phyloP scores from a whole-genome alignment of 169 alveolate species.

The Perkinsus olseni region DNA sequence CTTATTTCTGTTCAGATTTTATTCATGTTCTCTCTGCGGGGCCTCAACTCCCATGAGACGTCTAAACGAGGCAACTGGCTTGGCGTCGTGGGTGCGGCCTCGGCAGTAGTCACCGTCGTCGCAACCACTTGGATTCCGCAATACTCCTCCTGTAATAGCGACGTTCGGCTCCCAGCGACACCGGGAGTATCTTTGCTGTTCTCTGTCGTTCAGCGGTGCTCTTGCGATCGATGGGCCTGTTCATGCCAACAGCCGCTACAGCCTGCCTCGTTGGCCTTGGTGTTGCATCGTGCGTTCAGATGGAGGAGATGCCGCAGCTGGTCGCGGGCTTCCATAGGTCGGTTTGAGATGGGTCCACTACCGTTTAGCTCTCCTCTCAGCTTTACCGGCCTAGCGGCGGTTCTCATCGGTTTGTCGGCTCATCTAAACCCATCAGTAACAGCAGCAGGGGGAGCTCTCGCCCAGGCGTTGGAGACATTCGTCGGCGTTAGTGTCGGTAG shows the following conservation, averaged over 20 bases:
- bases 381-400: slow-evolving; percentile 90
- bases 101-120: slow-evolving; percentile 43
- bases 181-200: background rate
- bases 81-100: slow-evolving; percentile 66
- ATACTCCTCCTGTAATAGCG: background rate
- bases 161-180: background rate
- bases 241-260: background rate
- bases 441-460: slow-evolving; percentile 1
- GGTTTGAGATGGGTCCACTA: background rate
- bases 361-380: slow-evolving; percentile 3
- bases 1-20: slow-evolving; percentile 35
- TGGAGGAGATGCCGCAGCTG: slow-evolving; percentile 77
- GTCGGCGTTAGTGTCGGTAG: slow-evolving; percentile 60
- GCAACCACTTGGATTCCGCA: background rate
- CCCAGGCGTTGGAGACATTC: slow-evolving; percentile 57
- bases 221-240: background rate
- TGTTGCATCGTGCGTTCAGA: slow-evolving; percentile 46
- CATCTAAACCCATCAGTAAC: slow-evolving; percentile 5
- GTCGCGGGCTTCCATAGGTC: slow-evolving; percentile 83
- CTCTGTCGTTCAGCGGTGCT: background rate
- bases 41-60: slow-evolving; percentile 61
- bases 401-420: slow-evolving; percentile 62
- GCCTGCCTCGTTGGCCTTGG: background rate
- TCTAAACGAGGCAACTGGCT: slow-evolving; percentile 69
- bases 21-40: slow-evolving; percentile 57